A percentile compares a stretch with the other conserved stretches of the same genome.
phyloP scores from a whole-genome alignment of 805 yeast species.

The Schizosaccharomyces japonicus region DNA sequence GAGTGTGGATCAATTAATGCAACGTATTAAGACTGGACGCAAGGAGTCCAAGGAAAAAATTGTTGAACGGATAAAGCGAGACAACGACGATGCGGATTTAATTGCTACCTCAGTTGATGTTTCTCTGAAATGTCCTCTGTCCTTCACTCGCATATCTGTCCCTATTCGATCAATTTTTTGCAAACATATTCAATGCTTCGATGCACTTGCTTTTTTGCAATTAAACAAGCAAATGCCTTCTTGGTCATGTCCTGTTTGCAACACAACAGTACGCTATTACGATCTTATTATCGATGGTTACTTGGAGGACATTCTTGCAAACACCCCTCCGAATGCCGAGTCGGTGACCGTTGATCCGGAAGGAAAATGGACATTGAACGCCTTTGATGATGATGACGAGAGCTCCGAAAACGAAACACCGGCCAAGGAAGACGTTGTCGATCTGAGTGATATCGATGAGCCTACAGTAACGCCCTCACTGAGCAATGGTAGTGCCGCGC shows the following conservation, averaged over 20 bases:
- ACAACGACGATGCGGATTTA: constrained; percentile 45
- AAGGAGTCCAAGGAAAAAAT: constrained; percentile 33
- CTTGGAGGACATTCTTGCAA: constrained; percentile 28
- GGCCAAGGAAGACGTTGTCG: constrained; percentile 1
- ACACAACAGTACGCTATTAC: constrained; percentile 24
- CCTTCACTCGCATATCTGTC: constrained; percentile 39
- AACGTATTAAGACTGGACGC: constrained; percentile 22
- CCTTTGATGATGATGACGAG: constrained; percentile 8
- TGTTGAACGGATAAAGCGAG: constrained; percentile 15
- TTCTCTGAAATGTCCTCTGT: constrained; percentile 56
- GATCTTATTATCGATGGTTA: constrained; percentile 47
- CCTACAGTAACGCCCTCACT: background rate
- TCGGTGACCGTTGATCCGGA: constrained; percentile 42
- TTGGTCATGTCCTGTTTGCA: constrained; percentile 79
- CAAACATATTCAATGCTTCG: constrained; percentile 71
- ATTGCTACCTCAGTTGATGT: constrained; percentile 41
- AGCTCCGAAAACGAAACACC: constrained; percentile 3
- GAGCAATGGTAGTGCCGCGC: background rate
- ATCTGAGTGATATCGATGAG: background rate
- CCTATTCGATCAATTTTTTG: constrained; percentile 57
- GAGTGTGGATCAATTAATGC: constrained; percentile 22
- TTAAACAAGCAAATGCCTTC: constrained; percentile 59
- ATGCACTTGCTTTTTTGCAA: constrained; percentile 46
- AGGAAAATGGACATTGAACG: constrained; percentile 41
- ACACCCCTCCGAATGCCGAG: constrained; percentile 33